Percentiles rank a stretch among this genome's conserved stretches.
Evolutionary conservation across 169 alveolate genomes (phyloP).

Genomic region (Plasmodium adleri): DNA sequence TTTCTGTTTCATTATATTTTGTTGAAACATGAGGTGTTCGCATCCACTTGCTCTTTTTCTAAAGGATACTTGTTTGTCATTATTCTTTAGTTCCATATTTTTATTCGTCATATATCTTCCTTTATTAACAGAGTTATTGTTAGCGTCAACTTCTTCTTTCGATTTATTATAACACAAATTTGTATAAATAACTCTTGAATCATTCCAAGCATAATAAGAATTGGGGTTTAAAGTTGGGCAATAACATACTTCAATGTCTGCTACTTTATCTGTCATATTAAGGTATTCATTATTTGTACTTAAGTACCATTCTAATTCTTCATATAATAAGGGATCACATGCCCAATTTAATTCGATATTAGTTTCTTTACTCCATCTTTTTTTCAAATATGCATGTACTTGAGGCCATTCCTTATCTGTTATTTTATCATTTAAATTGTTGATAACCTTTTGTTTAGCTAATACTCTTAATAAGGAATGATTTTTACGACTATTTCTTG

Average conservation of each 20-base stretch:
- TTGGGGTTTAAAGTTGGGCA: slow-evolving; percentile 81
- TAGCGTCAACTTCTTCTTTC: slow-evolving; percentile 40
- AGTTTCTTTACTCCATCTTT: slow-evolving; percentile 78
- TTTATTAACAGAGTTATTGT: background rate
- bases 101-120: slow-evolving; percentile 16
- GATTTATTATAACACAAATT: slow-evolving; percentile 70
- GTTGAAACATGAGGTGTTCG: slow-evolving; percentile 74
- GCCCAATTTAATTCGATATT: slow-evolving; percentile 82
- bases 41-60: slow-evolving; percentile 78
- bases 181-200: slow-evolving; percentile 79
- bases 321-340: slow-evolving; percentile 80
- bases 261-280: slow-evolving; percentile 78
- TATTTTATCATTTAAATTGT: slow-evolving; percentile 63
- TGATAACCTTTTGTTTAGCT: slow-evolving; percentile 64
- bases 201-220: slow-evolving; percentile 82
- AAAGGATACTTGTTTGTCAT: slow-evolving; percentile 48
- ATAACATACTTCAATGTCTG: slow-evolving; percentile 80
- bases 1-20: slow-evolving; percentile 63
- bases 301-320: slow-evolving; percentile 81
- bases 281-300: slow-evolving; percentile 78
- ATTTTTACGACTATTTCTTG: slow-evolving; percentile 76
- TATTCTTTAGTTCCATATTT: slow-evolving; percentile 24
- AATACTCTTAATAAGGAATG: slow-evolving; percentile 77
- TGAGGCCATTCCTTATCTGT: slow-evolving; percentile 79
- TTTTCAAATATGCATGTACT: slow-evolving; percentile 77